Percentiles rank a stretch among this genome's conserved stretches.
Evolutionary conservation across 352 stramenopile genomes (phyloP).

Genomic region (Pythium aphanidermatum): DNA sequence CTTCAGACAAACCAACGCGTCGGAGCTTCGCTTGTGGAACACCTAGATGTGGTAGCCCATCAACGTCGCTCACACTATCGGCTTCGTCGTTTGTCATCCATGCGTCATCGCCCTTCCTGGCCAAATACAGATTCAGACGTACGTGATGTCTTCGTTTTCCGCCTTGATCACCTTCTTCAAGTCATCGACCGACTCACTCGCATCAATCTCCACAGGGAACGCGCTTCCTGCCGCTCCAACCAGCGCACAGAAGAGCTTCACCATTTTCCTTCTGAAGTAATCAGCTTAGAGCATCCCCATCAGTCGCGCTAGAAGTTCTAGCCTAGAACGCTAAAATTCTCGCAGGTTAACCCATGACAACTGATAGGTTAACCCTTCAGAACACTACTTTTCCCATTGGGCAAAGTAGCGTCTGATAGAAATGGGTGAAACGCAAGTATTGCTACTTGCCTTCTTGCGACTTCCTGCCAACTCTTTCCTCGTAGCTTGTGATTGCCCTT

Average conservation of each 20-base stretch:
- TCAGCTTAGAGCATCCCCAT: background rate
- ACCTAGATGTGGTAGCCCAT: conserved; percentile 13
- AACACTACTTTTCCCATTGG: no score
- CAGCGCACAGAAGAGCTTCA: conserved; percentile 20
- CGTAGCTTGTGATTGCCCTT: no score
- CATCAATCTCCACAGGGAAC: conserved; percentile 15
- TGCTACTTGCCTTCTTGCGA: no score
- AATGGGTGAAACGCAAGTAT: no score
- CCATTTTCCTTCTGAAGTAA: conserved; percentile 10
- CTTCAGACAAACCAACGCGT: conserved; percentile 9
- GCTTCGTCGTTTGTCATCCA: conserved; percentile 16
- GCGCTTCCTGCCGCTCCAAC: conserved; percentile 8
- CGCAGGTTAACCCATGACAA: no score
- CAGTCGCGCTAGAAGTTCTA: no score
- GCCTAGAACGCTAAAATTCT: no score
- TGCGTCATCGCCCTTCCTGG: conserved; percentile 9
- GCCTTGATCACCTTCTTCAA: conserved; percentile 22
- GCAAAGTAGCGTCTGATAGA: no score
- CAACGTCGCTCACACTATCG: conserved; percentile 10
- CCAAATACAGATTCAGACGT: conserved; percentile 19
- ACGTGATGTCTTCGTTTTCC: conserved; percentile 8
- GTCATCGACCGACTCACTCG: conserved; percentile 6
- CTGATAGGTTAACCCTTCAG: no score
- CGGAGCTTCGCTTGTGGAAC: conserved; percentile 9
- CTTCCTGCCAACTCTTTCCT: no score